phyloP scores from a whole-genome alignment of 2,329 filamentous ascomycete species.

The Claviceps citrina region DNA sequence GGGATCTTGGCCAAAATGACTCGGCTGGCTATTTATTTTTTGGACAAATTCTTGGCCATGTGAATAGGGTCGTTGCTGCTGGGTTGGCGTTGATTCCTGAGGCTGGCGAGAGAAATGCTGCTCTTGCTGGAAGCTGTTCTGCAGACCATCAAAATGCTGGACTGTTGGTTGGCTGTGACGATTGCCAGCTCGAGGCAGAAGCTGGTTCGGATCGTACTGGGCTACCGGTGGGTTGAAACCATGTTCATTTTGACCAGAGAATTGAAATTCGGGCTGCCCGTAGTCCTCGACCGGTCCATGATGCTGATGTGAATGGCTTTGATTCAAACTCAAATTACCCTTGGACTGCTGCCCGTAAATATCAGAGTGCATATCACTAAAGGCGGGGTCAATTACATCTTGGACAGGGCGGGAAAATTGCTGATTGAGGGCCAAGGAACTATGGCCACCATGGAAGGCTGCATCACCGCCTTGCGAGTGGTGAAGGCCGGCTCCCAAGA shows the following conservation, averaged over 20 bases:
- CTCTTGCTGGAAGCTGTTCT: constrained; percentile 12
- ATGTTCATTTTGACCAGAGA: constrained; percentile 18
- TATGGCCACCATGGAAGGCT: constrained; percentile 18
- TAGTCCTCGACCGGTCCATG: constrained; percentile 18
- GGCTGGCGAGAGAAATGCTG: constrained; percentile 14
- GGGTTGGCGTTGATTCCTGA: constrained; percentile 15
- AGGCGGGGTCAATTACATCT: constrained; percentile 23
- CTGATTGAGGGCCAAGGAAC: constrained; percentile 17
- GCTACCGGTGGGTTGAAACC: constrained; percentile 18
- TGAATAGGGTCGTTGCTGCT: constrained; percentile 3
- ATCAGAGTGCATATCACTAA: constrained; percentile 22
- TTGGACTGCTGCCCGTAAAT: constrained; percentile 22
- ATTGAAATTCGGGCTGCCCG: constrained; percentile 18
- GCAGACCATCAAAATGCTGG: constrained; percentile 17
- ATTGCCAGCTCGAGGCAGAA: constrained; percentile 17
- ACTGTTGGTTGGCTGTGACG: constrained; percentile 21
- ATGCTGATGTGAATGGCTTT: constrained; percentile 14
- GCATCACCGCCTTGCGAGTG: constrained; percentile 15
- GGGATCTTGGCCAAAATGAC: constrained; percentile 4
- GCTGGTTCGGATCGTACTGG: constrained; percentile 19
- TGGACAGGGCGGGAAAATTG: constrained; percentile 20
- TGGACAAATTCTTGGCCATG: constrained; percentile 5
- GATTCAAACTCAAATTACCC: constrained; percentile 14
- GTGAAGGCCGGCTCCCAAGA: constrained; percentile 17
- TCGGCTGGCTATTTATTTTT: constrained; percentile 3